These are phyloP conservation scores for Globisporangium mamillatum DNA, from an alignment of 352 stramenopile species.

Conservation along the genomic window DNA sequence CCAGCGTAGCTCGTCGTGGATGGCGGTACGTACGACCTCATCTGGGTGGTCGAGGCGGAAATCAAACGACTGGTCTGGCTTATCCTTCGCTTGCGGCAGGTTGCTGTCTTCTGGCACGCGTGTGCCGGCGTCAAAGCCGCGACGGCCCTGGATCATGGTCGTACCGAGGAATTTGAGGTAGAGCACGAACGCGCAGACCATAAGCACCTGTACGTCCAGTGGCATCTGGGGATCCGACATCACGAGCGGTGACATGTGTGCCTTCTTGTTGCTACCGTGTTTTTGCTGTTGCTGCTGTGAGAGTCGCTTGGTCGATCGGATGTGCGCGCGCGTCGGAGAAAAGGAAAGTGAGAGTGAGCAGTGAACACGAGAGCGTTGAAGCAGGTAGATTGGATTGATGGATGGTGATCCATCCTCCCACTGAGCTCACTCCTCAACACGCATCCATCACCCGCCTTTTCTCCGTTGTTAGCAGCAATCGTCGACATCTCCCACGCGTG, in stretches of 20 bases:
- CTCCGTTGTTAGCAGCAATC: background rate
- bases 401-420: background rate
- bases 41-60: background rate
- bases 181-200: constrained; percentile 31
- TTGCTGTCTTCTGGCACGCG: constrained; percentile 19
- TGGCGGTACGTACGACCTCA: background rate
- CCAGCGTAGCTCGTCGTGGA: constrained; percentile 31
- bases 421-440: background rate
- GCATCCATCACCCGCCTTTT: background rate
- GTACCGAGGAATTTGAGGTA: constrained; percentile 63
- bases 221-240: background rate
- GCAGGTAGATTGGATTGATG: background rate
- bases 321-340: background rate
- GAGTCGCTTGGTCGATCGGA: background rate
- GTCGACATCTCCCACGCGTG: background rate
- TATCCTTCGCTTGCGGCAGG: constrained; percentile 18
- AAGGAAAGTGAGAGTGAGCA: background rate
- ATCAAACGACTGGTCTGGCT: constrained; percentile 14
- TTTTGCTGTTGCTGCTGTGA: background rate
- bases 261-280: background rate
- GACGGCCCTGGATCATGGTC: constrained; percentile 44
- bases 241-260: background rate
- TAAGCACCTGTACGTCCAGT: constrained; percentile 10
- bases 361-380: background rate
- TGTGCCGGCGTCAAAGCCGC: constrained; percentile 45